phyloP scores from a whole-genome alignment of 2,329 filamentous ascomycete species.

The Eurotiales sp. region DNA sequence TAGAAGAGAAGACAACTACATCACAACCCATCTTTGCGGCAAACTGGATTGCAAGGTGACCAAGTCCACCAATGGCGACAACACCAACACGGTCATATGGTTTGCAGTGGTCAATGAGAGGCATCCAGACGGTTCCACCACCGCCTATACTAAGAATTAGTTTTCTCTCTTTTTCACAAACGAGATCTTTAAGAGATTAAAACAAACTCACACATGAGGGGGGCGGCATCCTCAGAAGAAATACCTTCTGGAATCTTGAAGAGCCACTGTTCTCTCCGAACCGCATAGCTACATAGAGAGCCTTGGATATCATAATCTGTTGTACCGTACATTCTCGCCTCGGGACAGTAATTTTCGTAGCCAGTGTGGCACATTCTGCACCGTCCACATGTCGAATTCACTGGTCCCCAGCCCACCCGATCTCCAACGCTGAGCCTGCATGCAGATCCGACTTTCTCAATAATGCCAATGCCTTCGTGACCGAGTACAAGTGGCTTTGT shows the following conservation, averaged over 20 bases:
- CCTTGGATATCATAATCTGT: constrained; percentile 30
- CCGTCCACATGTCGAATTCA: constrained; percentile 31
- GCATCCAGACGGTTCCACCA: constrained; percentile 54
- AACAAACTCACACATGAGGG: constrained; percentile 33
- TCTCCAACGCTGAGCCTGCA: constrained; percentile 46
- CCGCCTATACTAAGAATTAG: constrained; percentile 34
- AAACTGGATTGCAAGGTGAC: constrained; percentile 67
- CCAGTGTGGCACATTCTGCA: constrained; percentile 32
- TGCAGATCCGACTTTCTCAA: constrained; percentile 47
- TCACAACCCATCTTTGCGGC: constrained; percentile 66
- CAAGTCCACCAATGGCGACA: constrained; percentile 66
- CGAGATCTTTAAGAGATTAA: too few relatives aligned
- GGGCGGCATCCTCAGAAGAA: constrained; percentile 27
- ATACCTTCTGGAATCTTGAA: constrained; percentile 36
- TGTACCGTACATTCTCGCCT: constrained; percentile 31
- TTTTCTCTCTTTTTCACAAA: too few relatives aligned
- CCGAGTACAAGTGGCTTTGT: constrained; percentile 37
- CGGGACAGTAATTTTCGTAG: constrained; percentile 5
- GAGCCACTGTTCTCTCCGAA: constrained; percentile 33
- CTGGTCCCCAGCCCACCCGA: constrained; percentile 35
- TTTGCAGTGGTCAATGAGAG: constrained; percentile 29
- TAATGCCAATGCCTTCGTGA: constrained; percentile 53
- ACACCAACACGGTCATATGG: constrained; percentile 67
- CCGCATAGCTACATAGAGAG: constrained; percentile 27
- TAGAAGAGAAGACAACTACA: constrained; percentile 28